Conservation (phyloP, 2,329 filamentous ascomycete genomes). For the Phaeosphaeria sp. region DNA sequence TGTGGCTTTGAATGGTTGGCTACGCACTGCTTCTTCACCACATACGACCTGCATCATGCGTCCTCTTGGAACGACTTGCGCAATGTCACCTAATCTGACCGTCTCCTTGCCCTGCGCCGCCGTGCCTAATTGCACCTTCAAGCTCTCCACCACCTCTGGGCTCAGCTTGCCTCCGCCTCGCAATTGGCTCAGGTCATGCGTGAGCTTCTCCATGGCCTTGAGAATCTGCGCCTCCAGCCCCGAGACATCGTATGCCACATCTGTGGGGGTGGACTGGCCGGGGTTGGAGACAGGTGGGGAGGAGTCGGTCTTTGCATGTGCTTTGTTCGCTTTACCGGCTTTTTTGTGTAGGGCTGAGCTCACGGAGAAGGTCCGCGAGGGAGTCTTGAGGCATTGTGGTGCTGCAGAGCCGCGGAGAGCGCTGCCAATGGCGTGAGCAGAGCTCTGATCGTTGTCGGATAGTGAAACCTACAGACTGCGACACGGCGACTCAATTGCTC, state of each 20-base stretch:
- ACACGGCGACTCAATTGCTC: conserved; percentile 34
- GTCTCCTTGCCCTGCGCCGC: conserved; percentile 54
- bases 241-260: conserved; percentile 68
- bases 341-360: conserved; percentile 58
- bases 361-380: conserved; percentile 50
- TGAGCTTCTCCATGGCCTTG: conserved; percentile 62
- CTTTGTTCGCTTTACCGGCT: conserved; percentile 59
- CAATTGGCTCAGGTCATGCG: conserved; percentile 67
- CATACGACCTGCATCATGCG: conserved; percentile 67
- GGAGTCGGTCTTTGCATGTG: conserved; percentile 43
- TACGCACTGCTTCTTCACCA: conserved; percentile 67
- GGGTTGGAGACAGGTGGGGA: conserved; percentile 36
- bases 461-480: conserved; percentile 30
- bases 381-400: conserved; percentile 13
- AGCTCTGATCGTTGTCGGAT: conserved; percentile 1
- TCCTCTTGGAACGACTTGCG: conserved; percentile 71
- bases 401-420: conserved; percentile 8
- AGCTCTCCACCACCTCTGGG: conserved; percentile 64
- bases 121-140: conserved; percentile 66
- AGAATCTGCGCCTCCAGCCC: conserved; percentile 63
- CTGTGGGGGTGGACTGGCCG: conserved; percentile 42
- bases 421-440: conserved; percentile 17
- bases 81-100: conserved; percentile 66
- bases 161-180: conserved; percentile 69
- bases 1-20: background rate